phyloP scores from a whole-genome alignment of 106 monocot species.

The Chionographis japonica region DNA sequence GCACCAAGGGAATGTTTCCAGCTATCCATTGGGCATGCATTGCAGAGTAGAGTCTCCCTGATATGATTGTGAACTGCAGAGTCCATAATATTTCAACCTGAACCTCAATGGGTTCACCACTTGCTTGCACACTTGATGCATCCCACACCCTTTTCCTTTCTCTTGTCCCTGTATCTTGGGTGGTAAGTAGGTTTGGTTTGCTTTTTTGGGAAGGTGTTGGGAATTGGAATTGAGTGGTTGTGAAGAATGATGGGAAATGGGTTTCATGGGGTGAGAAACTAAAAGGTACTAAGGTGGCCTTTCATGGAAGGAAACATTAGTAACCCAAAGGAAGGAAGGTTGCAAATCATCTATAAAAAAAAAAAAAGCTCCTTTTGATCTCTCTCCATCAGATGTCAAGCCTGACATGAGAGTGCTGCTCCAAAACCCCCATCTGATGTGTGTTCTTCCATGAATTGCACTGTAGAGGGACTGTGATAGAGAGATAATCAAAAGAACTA shows the following conservation, averaged over 20 bases:
- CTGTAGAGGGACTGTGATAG: background rate
- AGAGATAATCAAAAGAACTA: background rate
- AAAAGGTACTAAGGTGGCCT: background rate
- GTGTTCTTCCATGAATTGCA: background rate
- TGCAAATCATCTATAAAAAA: too few relatives aligned
- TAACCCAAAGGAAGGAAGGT: too few relatives aligned
- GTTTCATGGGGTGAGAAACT: background rate
- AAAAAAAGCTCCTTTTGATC: background rate
- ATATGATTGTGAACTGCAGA: too few relatives aligned
- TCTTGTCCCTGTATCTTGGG: constrained; percentile 6
- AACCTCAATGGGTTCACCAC: background rate
- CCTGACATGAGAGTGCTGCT: constrained; percentile 10
- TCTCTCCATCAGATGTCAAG: constrained; percentile 9
- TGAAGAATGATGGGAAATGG: constrained; percentile 6
- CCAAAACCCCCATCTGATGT: background rate
- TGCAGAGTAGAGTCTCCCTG: too few relatives aligned
- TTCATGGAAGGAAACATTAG: background rate
- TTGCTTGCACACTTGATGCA: background rate
- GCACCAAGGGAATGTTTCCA: too few relatives aligned
- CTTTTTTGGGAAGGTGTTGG: constrained; percentile 13
- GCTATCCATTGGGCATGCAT: too few relatives aligned
- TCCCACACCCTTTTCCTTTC: background rate
- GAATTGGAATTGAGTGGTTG: constrained; percentile 4
- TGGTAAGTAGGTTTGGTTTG: background rate
- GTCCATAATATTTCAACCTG: background rate